These are phyloP conservation scores for Stylosanthes scabra DNA, from an alignment of 331 rosid species.

Conservation along the genomic window DNA sequence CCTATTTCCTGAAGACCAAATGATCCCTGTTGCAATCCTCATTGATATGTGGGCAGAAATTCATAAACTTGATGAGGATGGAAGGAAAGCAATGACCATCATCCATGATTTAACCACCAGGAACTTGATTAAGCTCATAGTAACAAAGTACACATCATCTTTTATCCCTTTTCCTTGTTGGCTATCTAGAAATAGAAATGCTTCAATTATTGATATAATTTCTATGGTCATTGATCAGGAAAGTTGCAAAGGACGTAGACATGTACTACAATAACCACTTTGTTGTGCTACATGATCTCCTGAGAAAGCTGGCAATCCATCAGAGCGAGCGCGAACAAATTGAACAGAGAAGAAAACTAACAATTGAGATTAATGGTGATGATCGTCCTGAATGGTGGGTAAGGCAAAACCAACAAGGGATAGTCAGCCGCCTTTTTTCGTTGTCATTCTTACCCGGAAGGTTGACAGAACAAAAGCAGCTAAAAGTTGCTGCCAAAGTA, in stretches of 20 bases:
- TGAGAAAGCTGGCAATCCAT: slow-evolving; percentile 73
- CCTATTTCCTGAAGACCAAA: slow-evolving; percentile 71
- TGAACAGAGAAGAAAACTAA: slow-evolving; percentile 54
- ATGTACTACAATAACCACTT: slow-evolving; percentile 67
- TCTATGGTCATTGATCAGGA: slow-evolving; percentile 46
- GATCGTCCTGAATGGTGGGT: slow-evolving; percentile 63
- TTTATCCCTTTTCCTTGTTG: neutral
- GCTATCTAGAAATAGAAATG: neutral
- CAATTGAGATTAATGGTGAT: slow-evolving; percentile 51
- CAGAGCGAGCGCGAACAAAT: slow-evolving; percentile 39
- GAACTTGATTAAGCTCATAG: slow-evolving; percentile 60
- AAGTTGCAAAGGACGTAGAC: slow-evolving; percentile 45
- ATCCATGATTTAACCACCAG: slow-evolving; percentile 48
- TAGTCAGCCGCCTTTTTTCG: slow-evolving; percentile 19
- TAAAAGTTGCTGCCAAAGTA: slow-evolving; percentile 47
- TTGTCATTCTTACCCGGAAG: slow-evolving; percentile 33
- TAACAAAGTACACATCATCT: slow-evolving; percentile 50
- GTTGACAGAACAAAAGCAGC: slow-evolving; percentile 42
- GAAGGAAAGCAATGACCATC: slow-evolving; percentile 46
- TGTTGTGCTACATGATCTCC: slow-evolving; percentile 63
- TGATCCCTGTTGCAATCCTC: slow-evolving; percentile 65
- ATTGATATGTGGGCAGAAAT: slow-evolving; percentile 71
- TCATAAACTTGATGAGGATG: slow-evolving; percentile 46
- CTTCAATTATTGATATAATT: neutral
- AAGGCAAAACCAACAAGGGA: slow-evolving; percentile 37